Evolutionary conservation across 1,284 basidiomycete genomes (phyloP).

Genomic region (Fomitopsis palustris): DNA sequence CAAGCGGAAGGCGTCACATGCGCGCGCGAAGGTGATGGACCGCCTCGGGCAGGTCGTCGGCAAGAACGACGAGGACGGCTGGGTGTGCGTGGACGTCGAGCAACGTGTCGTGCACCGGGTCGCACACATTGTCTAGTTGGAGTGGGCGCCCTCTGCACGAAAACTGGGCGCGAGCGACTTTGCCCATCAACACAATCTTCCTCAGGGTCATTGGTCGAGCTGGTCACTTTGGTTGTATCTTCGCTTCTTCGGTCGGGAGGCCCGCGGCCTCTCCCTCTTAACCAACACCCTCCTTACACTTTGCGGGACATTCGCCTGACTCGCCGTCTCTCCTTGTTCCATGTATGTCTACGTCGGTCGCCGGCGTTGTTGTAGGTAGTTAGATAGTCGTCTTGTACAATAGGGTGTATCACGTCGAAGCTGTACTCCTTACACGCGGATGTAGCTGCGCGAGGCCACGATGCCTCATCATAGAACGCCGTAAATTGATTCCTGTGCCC

Average conservation of each 20-base stretch:
- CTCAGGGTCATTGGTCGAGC: background rate
- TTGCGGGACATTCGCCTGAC: background rate
- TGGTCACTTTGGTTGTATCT: background rate
- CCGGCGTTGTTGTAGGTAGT: background rate
- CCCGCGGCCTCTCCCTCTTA: background rate
- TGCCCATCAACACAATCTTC: background rate
- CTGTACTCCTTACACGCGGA: background rate
- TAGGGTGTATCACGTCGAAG: background rate
- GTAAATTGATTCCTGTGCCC: no score
- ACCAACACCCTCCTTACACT: background rate
- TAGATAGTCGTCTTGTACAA: background rate
- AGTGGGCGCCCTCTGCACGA: background rate
- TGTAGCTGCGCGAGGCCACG: background rate
- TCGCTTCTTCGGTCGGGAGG: background rate
- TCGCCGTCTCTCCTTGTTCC: background rate
- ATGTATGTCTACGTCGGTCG: background rate
- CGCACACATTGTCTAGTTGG: background rate
- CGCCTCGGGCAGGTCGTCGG: conserved; percentile 20
- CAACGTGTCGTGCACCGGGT: conserved; percentile 33
- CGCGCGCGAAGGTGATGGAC: conserved; percentile 24
- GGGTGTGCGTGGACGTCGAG: conserved; percentile 41
- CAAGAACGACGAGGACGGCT: conserved; percentile 27
- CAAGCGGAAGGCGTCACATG: conserved; percentile 11
- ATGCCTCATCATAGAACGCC: background rate
- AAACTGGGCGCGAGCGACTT: background rate